Evolutionary conservation across 2,329 filamentous ascomycete genomes (phyloP).

Genomic region (Geosmithia flava): DNA sequence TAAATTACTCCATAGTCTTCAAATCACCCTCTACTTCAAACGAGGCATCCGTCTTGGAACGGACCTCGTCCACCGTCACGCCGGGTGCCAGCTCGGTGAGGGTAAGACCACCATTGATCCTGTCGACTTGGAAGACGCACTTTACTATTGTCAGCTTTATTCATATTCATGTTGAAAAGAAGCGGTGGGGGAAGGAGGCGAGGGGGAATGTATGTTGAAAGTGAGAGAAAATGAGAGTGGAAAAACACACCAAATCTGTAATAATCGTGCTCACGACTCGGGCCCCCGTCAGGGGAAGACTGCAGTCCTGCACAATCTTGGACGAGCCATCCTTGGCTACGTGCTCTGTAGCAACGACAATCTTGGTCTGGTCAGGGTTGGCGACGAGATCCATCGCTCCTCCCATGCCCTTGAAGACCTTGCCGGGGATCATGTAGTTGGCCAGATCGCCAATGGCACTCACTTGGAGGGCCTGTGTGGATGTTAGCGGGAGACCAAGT

Average conservation of each 20-base stretch:
- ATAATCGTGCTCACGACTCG: conserved; percentile 60
- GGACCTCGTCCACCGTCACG: conserved; percentile 55
- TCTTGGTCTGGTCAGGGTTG: conserved; percentile 59
- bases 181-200: too few relatives aligned
- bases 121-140: conserved; percentile 54
- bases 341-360: conserved; percentile 60
- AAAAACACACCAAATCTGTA: conserved; percentile 45
- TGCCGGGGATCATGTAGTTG: conserved; percentile 85
- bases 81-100: conserved; percentile 61
- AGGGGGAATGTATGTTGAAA: background rate
- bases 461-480: conserved; percentile 54
- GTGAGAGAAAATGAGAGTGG: conserved; percentile 6
- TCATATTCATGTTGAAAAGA: too few relatives aligned
- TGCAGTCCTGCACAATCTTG: conserved; percentile 55
- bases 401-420: conserved; percentile 81
- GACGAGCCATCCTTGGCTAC: conserved; percentile 54
- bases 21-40: conserved; percentile 35
- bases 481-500: background rate
- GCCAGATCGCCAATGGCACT: conserved; percentile 68
- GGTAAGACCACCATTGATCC: conserved; percentile 46
- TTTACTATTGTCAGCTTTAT: conserved; percentile 4
- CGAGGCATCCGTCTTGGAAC: conserved; percentile 55
- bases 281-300: conserved; percentile 52
- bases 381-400: conserved; percentile 64
- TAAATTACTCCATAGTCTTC: background rate